Percentiles rank a stretch among this genome's conserved stretches.
These are phyloP conservation scores for Holtermannia corniformis DNA, from an alignment of 768 basidiomycete genomes.

Conservation along the genomic window DNA sequence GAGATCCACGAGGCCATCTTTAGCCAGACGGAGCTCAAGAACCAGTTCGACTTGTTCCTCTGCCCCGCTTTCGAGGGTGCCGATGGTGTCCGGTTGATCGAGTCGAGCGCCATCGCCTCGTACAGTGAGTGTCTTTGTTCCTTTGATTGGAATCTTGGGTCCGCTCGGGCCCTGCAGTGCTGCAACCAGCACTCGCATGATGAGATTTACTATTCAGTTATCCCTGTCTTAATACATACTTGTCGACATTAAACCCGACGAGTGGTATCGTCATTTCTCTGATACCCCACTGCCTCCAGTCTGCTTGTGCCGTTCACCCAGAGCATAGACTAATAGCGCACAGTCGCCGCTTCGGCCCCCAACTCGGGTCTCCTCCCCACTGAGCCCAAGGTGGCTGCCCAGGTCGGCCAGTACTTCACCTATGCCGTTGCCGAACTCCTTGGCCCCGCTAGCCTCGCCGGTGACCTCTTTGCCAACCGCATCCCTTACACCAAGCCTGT, in stretches of 20 bases:
- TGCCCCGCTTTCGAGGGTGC: slow-evolving; percentile 68
- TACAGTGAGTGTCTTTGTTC: slow-evolving; percentile 59
- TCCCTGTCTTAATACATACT: slow-evolving; percentile 57
- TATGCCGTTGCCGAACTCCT: slow-evolving; percentile 54
- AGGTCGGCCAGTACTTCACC: slow-evolving; percentile 77
- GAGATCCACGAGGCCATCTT: slow-evolving; percentile 45
- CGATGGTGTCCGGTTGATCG: slow-evolving; percentile 70
- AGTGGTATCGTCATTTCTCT: slow-evolving; percentile 43
- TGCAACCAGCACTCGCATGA: slow-evolving; percentile 37
- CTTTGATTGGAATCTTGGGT: neutral
- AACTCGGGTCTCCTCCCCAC: slow-evolving; percentile 69
- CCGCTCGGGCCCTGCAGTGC: neutral
- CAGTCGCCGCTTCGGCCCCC: slow-evolving; percentile 68
- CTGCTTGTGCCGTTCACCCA: neutral
- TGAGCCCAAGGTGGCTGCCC: slow-evolving; percentile 56
- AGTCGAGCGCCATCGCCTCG: slow-evolving; percentile 68
- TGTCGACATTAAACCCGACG: slow-evolving; percentile 50
- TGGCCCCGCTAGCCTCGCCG: slow-evolving; percentile 45
- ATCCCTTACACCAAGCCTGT: slow-evolving; percentile 68
- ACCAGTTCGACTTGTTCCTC: slow-evolving; percentile 50
- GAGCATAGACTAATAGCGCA: neutral
- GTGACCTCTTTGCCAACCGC: slow-evolving; percentile 44
- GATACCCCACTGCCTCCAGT: slow-evolving; percentile 8
- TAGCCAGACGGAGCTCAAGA: slow-evolving; percentile 36
- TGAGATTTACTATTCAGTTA: slow-evolving; percentile 54